These are phyloP conservation scores for Colletotrichum filicis DNA, from an alignment of 2,329 filamentous ascomycete species.

Conservation along the genomic window DNA sequence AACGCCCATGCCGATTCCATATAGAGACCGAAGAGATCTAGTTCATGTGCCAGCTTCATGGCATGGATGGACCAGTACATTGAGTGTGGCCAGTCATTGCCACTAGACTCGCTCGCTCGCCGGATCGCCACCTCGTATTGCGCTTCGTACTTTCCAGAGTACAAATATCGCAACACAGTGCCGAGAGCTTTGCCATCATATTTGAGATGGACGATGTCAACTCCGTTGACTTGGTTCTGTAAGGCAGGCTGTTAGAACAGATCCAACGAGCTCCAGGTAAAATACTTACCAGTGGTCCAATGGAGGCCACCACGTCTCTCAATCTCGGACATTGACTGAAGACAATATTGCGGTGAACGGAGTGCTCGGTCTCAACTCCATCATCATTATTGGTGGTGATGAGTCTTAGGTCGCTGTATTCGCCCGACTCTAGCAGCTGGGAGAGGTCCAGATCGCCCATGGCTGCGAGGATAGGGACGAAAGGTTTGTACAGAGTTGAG, in stretches of 20 bases:
- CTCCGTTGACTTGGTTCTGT: background rate
- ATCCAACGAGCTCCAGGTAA: background rate
- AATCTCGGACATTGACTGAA: constrained; percentile 6
- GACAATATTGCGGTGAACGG: background rate
- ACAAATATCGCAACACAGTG: constrained; percentile 5
- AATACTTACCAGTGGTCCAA: background rate
- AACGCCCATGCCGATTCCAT: background rate
- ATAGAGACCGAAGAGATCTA: background rate
- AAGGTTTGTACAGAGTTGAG: background rate
- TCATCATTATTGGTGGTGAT: background rate
- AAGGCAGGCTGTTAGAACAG: background rate
- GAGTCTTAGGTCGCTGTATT: background rate
- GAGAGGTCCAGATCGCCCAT: constrained; percentile 11
- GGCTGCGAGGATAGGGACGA: background rate
- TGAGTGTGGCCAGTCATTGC: background rate
- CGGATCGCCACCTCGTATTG: background rate
- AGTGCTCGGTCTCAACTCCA: background rate
- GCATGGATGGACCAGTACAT: constrained; percentile 8
- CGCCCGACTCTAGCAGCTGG: background rate
- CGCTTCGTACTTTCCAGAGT: constrained; percentile 9
- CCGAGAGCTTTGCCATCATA: background rate
- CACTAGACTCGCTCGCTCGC: background rate
- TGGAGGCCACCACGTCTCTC: background rate
- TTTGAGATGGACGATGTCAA: background rate
- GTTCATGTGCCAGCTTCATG: background rate